phyloP scores from a whole-genome alignment of 768 basidiomycete genomes.

The Mycena amicta region DNA sequence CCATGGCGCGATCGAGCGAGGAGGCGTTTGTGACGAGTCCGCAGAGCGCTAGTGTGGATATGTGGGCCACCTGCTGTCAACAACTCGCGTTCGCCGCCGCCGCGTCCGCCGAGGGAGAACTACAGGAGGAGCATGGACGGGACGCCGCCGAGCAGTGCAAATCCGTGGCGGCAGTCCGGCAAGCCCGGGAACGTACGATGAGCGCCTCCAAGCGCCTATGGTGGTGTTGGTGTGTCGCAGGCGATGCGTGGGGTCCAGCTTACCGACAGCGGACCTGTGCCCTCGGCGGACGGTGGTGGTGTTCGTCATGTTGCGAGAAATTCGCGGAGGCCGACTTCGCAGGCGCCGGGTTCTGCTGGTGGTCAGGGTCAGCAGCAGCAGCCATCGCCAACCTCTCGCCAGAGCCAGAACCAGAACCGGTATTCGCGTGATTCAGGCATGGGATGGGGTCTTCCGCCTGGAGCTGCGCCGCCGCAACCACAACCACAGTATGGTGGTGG shows the following conservation, averaged over 20 bases:
- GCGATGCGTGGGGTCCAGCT: constrained; percentile 70
- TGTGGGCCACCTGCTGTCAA: constrained; percentile 32
- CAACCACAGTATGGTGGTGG: constrained; percentile 32
- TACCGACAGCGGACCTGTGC: constrained; percentile 82
- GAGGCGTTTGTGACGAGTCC: constrained; percentile 50
- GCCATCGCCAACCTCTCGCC: constrained; percentile 29
- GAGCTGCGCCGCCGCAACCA: constrained; percentile 75
- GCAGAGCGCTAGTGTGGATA: constrained; percentile 34
- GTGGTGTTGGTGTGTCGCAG: constrained; percentile 43
- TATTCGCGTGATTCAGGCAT: constrained; percentile 68
- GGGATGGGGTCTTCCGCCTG: constrained; percentile 63
- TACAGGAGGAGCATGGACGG: constrained; percentile 11
- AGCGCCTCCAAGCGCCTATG: constrained; percentile 29
- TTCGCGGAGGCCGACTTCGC: constrained; percentile 61
- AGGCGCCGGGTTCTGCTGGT: constrained; percentile 37
- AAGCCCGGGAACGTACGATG: constrained; percentile 43
- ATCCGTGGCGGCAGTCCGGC: constrained; percentile 47
- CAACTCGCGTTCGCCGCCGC: constrained; percentile 3
- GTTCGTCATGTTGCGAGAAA: constrained; percentile 76
- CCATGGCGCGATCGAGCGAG: constrained; percentile 49
- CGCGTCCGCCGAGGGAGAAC: constrained; percentile 25
- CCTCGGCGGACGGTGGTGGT: constrained; percentile 64
- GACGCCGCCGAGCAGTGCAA: constrained; percentile 51
- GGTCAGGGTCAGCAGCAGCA: constrained; percentile 15
- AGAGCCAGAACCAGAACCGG: constrained; percentile 64